phyloP scores from a whole-genome alignment of 1,284 basidiomycete species.

The Cystobasidium pallidum region DNA sequence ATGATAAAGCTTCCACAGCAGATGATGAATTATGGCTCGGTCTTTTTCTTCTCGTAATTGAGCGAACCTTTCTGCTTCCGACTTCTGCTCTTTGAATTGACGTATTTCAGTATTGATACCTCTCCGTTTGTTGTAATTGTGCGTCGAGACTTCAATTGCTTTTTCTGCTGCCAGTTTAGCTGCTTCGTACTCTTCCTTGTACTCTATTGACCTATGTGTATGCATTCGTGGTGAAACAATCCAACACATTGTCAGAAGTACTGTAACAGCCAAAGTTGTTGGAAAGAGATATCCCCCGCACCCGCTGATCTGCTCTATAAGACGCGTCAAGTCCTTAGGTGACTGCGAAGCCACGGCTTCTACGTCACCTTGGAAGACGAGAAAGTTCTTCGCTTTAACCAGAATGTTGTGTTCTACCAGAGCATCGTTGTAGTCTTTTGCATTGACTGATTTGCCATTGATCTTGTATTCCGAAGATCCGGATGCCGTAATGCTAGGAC shows the following conservation, averaged over 20 bases:
- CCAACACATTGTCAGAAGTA: background rate
- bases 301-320: conserved; percentile 95
- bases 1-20: conserved; percentile 88
- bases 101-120: conserved; percentile 94
- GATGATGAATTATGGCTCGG: conserved; percentile 74
- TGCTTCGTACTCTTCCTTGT: conserved; percentile 84
- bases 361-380: conserved; percentile 99
- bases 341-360: conserved; percentile 97
- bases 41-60: conserved; percentile 74
- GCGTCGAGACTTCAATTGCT: conserved; percentile 89
- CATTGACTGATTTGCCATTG: conserved; percentile 75
- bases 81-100: conserved; percentile 96
- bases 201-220: conserved; percentile 71
- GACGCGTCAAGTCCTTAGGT: conserved; percentile 80
- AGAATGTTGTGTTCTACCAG: conserved; percentile 90
- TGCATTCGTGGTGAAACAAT: background rate
- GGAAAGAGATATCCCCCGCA: conserved; percentile 49
- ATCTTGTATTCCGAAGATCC: conserved; percentile 88
- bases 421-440: conserved; percentile 80
- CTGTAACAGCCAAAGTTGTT: background rate
- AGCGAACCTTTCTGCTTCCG: conserved; percentile 88
- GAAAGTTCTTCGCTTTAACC: conserved; percentile 98
- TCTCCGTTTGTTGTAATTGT: conserved; percentile 89
- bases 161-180: conserved; percentile 84
- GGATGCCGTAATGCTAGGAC: conserved; percentile 73